These are phyloP conservation scores for Coniella lustricola DNA, from an alignment of 2,329 filamentous ascomycete species.

Conservation along the genomic window DNA sequence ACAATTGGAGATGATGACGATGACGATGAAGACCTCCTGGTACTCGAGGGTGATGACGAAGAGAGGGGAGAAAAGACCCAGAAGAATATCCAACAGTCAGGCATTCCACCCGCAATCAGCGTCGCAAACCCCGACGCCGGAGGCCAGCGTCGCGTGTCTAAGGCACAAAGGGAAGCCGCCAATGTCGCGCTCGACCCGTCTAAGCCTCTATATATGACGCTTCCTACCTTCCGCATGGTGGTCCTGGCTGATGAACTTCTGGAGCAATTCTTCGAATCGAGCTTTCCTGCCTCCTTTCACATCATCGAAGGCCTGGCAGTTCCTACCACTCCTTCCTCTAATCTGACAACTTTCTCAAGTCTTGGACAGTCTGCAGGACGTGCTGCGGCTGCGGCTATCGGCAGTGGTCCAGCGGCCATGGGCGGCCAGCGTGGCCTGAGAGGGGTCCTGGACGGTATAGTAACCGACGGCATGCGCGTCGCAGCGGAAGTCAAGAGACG, in stretches of 20 bases:
- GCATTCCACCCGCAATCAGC: slow-evolving; percentile 20
- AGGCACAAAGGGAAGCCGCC: slow-evolving; percentile 66
- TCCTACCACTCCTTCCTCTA: slow-evolving; percentile 47
- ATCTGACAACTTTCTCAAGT: slow-evolving; percentile 80
- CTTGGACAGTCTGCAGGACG: slow-evolving; percentile 50
- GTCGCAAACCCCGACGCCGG: slow-evolving; percentile 19
- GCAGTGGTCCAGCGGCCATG: slow-evolving; percentile 42
- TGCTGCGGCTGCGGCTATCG: slow-evolving; percentile 32
- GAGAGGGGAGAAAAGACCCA: slow-evolving; percentile 22
- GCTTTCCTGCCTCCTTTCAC: slow-evolving; percentile 88
- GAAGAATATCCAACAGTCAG: slow-evolving; percentile 15
- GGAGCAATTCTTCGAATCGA: slow-evolving; percentile 95
- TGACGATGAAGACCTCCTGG: slow-evolving; percentile 53
- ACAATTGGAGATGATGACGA: slow-evolving; percentile 60
- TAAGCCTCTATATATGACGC: slow-evolving; percentile 88
- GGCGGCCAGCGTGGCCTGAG: slow-evolving; percentile 67
- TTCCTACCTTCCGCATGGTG: slow-evolving; percentile 98
- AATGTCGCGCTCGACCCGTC: slow-evolving; percentile 89
- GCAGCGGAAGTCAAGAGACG: slow-evolving; percentile 84
- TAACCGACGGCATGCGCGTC: slow-evolving; percentile 93
- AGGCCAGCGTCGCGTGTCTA: slow-evolving; percentile 41
- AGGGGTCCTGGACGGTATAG: slow-evolving; percentile 93
- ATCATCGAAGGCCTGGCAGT: slow-evolving; percentile 58
- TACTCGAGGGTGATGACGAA: slow-evolving; percentile 39
- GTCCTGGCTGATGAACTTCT: slow-evolving; percentile 91